phyloP scores from a whole-genome alignment of 805 yeast genomes.

The Kluyveromyces aestuarii region DNA sequence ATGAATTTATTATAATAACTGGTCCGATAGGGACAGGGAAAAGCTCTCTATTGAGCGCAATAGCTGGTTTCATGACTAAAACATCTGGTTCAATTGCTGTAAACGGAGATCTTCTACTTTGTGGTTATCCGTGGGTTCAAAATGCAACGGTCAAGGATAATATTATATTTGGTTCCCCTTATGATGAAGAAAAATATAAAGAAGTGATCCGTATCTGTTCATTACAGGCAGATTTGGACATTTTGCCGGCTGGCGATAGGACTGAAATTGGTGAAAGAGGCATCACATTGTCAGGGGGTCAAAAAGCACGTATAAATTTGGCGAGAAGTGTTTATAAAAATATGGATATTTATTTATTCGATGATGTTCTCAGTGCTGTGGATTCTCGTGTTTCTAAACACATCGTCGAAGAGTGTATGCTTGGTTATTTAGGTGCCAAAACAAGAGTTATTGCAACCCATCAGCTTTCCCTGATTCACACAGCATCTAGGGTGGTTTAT shows the following conservation, averaged over 20 bases:
- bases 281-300: constrained; percentile 69
- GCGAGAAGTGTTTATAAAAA: constrained; percentile 63
- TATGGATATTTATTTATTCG: constrained; percentile 50
- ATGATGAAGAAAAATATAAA: constrained; percentile 40
- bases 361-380: constrained; percentile 67
- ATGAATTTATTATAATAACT: constrained; percentile 66
- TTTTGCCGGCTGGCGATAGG: constrained; percentile 55
- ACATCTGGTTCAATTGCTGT: constrained; percentile 39
- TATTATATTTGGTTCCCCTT: constrained; percentile 46
- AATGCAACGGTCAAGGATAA: constrained; percentile 63
- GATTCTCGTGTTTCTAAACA: constrained; percentile 70
- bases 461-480: constrained; percentile 52
- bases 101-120: constrained; percentile 38
- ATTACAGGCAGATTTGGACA: constrained; percentile 45
- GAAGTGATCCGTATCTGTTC: constrained; percentile 53
- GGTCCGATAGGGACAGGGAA: constrained; percentile 18
- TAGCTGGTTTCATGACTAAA: constrained; percentile 53
- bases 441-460: constrained; percentile 71
- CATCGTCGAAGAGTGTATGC: constrained; percentile 50
- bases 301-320: constrained; percentile 58
- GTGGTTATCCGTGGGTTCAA: constrained; percentile 59
- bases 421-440: constrained; percentile 39
- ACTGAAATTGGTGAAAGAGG: constrained; percentile 74
- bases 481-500: constrained; percentile 57
- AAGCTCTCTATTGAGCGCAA: constrained; percentile 52